These are phyloP conservation scores for Linderniella brevidens DNA, from an alignment of 257 asterid species.

Conservation along the genomic window DNA sequence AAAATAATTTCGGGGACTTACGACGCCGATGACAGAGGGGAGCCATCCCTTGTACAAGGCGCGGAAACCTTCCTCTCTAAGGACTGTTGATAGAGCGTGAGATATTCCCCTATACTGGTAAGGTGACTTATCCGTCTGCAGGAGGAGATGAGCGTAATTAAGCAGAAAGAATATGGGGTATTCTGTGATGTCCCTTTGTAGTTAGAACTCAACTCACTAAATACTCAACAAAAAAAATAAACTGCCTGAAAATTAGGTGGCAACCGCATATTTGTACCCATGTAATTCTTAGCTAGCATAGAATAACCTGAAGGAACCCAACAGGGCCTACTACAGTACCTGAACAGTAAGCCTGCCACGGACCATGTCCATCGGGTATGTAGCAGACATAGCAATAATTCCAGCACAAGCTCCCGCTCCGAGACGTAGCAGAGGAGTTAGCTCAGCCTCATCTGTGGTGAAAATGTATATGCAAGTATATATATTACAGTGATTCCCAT, in stretches of 20 bases:
- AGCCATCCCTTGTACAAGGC: conserved; percentile 98
- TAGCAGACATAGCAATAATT: conserved; percentile 97
- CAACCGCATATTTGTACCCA: no score
- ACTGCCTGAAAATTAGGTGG: no score
- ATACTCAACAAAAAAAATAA: no score
- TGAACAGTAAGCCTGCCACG: conserved; percentile 95
- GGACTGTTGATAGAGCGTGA: conserved; percentile 90
- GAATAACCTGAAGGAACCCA: no score
- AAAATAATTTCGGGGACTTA: conserved; percentile 25
- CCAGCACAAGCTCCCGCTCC: conserved; percentile 99
- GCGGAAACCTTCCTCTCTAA: conserved; percentile 95
- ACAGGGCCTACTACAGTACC: conserved; percentile 22
- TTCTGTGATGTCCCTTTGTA: no score
- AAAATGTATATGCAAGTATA: conserved; percentile 10
- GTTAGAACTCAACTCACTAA: no score
- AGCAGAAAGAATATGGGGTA: no score
- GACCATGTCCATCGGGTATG: conserved; percentile 99
- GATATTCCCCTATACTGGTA: conserved; percentile 85
- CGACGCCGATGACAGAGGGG: conserved; percentile 98
- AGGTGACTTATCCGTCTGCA: conserved; percentile 84
- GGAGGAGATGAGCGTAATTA: conserved; percentile 9
- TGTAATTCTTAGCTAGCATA: no score
- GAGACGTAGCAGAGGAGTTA: conserved; percentile 76
- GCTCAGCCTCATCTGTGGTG: conserved; percentile 62
- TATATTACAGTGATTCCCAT: conserved; percentile 6